A percentile compares a stretch with the other conserved stretches of the same genome.
These are phyloP conservation scores for Lipomyces kockii DNA, from an alignment of 805 yeast species.

Conservation along the genomic window DNA sequence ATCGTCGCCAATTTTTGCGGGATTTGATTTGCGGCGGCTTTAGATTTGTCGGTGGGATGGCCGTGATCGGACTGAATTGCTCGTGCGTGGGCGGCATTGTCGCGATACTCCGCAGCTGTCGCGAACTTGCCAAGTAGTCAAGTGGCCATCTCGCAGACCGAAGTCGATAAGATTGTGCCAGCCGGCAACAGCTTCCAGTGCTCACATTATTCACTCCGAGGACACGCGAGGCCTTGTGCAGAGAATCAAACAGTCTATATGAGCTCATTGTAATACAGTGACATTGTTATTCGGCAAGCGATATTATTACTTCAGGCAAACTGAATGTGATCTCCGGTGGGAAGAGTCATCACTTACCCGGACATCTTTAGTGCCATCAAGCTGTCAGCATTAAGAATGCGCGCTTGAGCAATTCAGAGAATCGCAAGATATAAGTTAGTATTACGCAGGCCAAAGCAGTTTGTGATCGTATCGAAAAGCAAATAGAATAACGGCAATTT, in stretches of 20 bases:
- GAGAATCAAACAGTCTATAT: neutral
- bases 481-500: no score
- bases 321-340: no score
- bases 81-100: neutral
- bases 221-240: neutral
- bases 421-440: neutral
- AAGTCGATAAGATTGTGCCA: neutral
- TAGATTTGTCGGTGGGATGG: neutral
- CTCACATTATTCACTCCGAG: neutral
- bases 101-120: neutral
- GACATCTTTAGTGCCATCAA: neutral
- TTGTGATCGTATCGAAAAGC: no score
- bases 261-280: neutral
- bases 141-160: neutral
- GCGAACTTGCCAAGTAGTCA: neutral
- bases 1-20: neutral
- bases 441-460: neutral
- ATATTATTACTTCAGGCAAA: neutral
- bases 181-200: neutral
- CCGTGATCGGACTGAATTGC: neutral
- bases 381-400: neutral
- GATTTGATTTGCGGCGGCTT: constrained; percentile 1
- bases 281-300: neutral
- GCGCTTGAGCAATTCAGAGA: neutral
- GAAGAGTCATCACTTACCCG: neutral